phyloP scores from a whole-genome alignment of 371 early-diverging fungal genomes.

The Saksenaea vasiformis region DNA sequence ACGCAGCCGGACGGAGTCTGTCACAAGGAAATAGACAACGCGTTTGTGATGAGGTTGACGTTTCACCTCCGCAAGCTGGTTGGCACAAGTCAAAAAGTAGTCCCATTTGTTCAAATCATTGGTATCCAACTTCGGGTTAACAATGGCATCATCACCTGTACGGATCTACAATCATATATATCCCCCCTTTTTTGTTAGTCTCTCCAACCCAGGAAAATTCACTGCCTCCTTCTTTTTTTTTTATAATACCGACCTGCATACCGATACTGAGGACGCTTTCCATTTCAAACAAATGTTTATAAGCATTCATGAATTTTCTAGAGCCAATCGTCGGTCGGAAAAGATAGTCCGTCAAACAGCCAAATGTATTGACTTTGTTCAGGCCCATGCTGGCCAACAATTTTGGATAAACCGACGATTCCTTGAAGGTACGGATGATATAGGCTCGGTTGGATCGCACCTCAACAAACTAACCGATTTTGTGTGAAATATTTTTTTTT shows the following conservation, averaged over 20 bases:
- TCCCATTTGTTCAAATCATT: constrained; percentile 26
- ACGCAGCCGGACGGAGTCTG: constrained; percentile 29
- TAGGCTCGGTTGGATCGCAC: constrained; percentile 36
- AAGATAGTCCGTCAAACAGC: constrained; percentile 34
- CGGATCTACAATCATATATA: constrained; percentile 19
- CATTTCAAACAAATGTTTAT: constrained; percentile 30
- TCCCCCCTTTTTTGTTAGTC: background rate
- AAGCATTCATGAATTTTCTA: constrained; percentile 32
- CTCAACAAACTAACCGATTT: constrained; percentile 27
- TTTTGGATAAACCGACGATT: constrained; percentile 25
- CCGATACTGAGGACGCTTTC: constrained; percentile 38
- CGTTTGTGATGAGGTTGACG: constrained; percentile 30
- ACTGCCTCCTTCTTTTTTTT: too few relatives aligned
- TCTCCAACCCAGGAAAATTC: background rate
- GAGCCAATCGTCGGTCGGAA: constrained; percentile 38
- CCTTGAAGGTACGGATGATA: constrained; percentile 34
- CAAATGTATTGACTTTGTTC: constrained; percentile 31
- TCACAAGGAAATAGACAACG: constrained; percentile 34
- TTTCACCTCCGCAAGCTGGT: constrained; percentile 26
- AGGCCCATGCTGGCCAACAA: constrained; percentile 25
- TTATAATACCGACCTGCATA: constrained; percentile 21
- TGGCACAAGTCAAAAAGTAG: constrained; percentile 39
- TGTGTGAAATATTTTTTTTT: too few relatives aligned
- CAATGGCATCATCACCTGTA: constrained; percentile 33
- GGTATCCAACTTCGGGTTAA: constrained; percentile 28